Percentiles rank a stretch among this genome's conserved stretches.
Conservation (phyloP, 495 filamentous ascomycete species). For the Pseudevernia furfuracea region DNA sequence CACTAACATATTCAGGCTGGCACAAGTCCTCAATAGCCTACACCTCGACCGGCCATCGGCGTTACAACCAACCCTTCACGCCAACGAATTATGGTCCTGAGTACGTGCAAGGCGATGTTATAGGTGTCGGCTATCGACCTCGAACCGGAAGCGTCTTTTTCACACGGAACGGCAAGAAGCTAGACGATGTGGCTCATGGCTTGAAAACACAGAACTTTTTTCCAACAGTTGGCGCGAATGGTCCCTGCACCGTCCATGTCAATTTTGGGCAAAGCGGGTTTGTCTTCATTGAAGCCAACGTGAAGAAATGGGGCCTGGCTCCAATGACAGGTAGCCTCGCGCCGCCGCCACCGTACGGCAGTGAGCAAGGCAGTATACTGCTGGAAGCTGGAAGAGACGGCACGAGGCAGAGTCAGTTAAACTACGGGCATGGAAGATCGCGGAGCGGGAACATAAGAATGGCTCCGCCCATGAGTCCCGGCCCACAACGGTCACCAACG, state of each 20-base stretch:
- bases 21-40: conserved; percentile 91
- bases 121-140: conserved; percentile 92
- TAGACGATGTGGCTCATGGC: conserved; percentile 91
- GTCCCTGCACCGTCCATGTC: conserved; percentile 84
- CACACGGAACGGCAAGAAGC: conserved; percentile 92
- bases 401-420: conserved; percentile 47
- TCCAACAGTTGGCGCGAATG: conserved; percentile 88
- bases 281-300: conserved; percentile 97
- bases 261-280: conserved; percentile 98
- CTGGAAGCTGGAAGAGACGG: conserved; percentile 77
- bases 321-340: conserved; percentile 93
- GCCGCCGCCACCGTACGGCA: conserved; percentile 92
- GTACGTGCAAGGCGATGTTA: conserved; percentile 86
- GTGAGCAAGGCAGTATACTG: conserved; percentile 89
- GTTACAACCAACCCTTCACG: conserved; percentile 85
- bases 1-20: conserved; percentile 52
- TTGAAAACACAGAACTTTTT: conserved; percentile 94
- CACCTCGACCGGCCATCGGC: conserved; percentile 73
- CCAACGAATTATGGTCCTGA: conserved; percentile 68
- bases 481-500: conserved; percentile 84
- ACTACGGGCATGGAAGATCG: conserved; percentile 35
- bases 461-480: conserved; percentile 71
- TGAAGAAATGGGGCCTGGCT: conserved; percentile 98
- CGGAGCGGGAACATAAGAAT: conserved; percentile 51
- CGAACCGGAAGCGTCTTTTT: conserved; percentile 95